phyloP scores from a whole-genome alignment of 441 rosid genomes.

The Flueggea neowawraea region DNA sequence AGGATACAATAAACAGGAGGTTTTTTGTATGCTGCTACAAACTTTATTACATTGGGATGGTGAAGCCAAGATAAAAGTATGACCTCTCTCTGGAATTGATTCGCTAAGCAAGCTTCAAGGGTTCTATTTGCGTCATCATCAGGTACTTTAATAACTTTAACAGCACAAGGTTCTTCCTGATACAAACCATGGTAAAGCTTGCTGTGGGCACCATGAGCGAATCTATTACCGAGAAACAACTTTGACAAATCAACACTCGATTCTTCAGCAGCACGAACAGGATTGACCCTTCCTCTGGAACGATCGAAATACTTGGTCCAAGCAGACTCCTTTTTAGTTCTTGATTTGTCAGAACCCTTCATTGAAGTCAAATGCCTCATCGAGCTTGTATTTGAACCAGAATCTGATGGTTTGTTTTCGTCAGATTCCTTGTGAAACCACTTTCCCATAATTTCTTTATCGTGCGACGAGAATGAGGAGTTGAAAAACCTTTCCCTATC shows the following conservation, averaged over 20 bases:
- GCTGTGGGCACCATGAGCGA: conserved; percentile 94
- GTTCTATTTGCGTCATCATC: conserved; percentile 78
- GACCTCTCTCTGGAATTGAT: conserved; percentile 85
- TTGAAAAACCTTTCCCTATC: conserved; percentile 67
- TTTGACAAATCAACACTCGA: conserved; percentile 69
- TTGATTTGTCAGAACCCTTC: conserved; percentile 51
- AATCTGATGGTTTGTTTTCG: conserved; percentile 34
- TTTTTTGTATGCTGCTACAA: conserved; percentile 85
- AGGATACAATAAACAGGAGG: conserved; percentile 82
- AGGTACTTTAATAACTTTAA: conserved; percentile 79
- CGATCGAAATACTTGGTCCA: conserved; percentile 90
- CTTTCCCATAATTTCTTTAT: conserved; percentile 40
- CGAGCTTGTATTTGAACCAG: conserved; percentile 45
- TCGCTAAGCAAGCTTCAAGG: conserved; percentile 68
- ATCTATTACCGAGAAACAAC: conserved; percentile 82
- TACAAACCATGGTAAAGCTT: conserved; percentile 89
- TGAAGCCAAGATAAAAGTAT: conserved; percentile 66
- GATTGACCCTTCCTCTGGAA: conserved; percentile 75
- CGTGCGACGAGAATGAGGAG: conserved; percentile 55
- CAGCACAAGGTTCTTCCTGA: conserved; percentile 89
- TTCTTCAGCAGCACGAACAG: conserved; percentile 69
- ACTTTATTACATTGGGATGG: conserved; percentile 93
- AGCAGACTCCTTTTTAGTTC: conserved; percentile 52
- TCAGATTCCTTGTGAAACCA: conserved; percentile 32
- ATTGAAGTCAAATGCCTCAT: conserved; percentile 53